Conservation (phyloP, 2,329 filamentous ascomycete genomes). For the Nemania diffusa region DNA sequence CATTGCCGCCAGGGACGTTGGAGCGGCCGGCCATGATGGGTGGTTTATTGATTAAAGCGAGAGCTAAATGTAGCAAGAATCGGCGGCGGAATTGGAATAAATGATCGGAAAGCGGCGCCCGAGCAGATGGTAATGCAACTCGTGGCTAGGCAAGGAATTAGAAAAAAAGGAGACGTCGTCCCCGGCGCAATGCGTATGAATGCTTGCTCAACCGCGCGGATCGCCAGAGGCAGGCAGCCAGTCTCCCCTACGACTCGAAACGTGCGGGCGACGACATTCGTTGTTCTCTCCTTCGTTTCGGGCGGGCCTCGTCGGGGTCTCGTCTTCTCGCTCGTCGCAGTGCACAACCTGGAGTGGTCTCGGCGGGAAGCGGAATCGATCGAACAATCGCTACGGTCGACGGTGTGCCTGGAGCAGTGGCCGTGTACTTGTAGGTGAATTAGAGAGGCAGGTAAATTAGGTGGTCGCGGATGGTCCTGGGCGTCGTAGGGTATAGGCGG, state of each 20-base stretch:
- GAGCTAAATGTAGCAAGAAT: conserved; percentile 4
- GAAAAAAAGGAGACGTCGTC: conserved; percentile 5
- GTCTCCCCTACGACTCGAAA: conserved; percentile 41
- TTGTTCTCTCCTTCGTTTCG: conserved; percentile 27
- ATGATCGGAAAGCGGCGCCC: conserved; percentile 6
- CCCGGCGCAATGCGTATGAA: conserved; percentile 4
- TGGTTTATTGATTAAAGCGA: conserved; percentile 18
- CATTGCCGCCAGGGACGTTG: conserved; percentile 36
- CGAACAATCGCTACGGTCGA: neutral
- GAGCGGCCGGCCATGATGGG: conserved; percentile 43
- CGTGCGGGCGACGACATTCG: conserved; percentile 40
- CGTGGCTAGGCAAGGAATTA: conserved; percentile 32
- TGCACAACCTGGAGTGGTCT: neutral
- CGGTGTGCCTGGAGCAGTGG: neutral
- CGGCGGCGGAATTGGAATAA: neutral
- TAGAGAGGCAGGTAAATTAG: neutral
- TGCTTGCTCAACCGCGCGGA: conserved; percentile 36
- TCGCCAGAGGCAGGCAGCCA: conserved; percentile 42
- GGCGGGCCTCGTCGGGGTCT: neutral
- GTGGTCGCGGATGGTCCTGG: neutral
- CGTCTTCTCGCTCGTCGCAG: conserved; percentile 1
- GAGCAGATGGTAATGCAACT: neutral
- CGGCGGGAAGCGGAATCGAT: neutral
- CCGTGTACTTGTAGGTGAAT: neutral
- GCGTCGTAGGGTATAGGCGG: neutral